These are phyloP conservation scores for Yamadazyma tumulicola DNA, from an alignment of 805 yeast species.

Conservation along the genomic window DNA sequence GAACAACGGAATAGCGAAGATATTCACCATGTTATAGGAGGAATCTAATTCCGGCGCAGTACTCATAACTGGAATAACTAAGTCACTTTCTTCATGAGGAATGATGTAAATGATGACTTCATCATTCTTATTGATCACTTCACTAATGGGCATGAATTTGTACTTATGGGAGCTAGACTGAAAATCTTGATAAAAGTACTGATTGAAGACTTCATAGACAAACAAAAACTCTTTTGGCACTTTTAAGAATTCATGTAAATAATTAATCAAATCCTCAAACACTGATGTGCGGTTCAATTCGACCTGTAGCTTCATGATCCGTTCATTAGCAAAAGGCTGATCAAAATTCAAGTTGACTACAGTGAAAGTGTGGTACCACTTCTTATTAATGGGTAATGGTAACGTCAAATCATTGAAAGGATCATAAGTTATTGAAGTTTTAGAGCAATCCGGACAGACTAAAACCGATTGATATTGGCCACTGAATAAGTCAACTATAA, in stretches of 20 bases:
- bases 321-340: constrained; percentile 1
- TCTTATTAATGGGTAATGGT: constrained; percentile 75
- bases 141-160: constrained; percentile 61
- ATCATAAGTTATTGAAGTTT: constrained; percentile 84
- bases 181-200: constrained; percentile 66
- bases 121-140: constrained; percentile 61
- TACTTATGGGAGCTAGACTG: constrained; percentile 54
- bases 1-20: constrained; percentile 78
- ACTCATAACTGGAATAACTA: constrained; percentile 59
- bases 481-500: constrained; percentile 79
- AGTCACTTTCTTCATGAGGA: constrained; percentile 41
- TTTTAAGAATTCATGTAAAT: constrained; percentile 50
- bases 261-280: constrained; percentile 57
- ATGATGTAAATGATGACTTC: constrained; percentile 58
- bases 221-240: constrained; percentile 24
- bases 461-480: constrained; percentile 90
- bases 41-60: constrained; percentile 34
- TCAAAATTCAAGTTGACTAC: constrained; percentile 50
- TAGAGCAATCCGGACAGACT: constrained; percentile 79
- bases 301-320: constrained; percentile 52
- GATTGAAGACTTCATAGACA: constrained; percentile 50
- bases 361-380: constrained; percentile 66
- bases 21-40: constrained; percentile 35
- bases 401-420: constrained; percentile 88
- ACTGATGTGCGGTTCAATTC: constrained; percentile 67